Conservation (phyloP, 441 rosid genomes). For the Aquilaria agallochum region DNA sequence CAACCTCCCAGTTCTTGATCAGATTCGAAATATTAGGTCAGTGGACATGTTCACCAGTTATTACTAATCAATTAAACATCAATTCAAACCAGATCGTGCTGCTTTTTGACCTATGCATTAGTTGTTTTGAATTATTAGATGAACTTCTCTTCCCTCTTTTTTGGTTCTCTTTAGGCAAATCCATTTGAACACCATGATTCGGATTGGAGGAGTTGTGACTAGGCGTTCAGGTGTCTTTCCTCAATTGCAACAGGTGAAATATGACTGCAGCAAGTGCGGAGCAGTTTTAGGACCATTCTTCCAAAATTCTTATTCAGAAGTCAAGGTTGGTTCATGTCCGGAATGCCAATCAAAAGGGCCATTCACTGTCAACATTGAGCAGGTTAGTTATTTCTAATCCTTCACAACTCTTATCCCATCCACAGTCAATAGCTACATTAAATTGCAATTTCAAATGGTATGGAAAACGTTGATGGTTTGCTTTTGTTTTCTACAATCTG, state of each 20-base stretch:
- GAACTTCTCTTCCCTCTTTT: neutral
- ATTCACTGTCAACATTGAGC: conserved; percentile 91
- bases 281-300: conserved; percentile 90
- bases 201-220: conserved; percentile 97
- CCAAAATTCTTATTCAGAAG: conserved; percentile 98
- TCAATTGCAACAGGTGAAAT: conserved; percentile 95
- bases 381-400: conserved; percentile 41
- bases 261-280: conserved; percentile 97
- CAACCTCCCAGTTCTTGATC: conserved; percentile 93
- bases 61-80: neutral
- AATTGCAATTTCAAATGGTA: neutral
- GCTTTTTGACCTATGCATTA: neutral
- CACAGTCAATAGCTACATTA: too few species aligned
- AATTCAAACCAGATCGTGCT: neutral
- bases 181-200: conserved; percentile 97
- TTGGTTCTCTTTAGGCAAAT: conserved; percentile 62
- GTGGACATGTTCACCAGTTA: conserved; percentile 2
- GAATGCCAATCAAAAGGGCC: conserved; percentile 99
- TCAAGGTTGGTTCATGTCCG: conserved; percentile 97
- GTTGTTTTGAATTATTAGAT: conserved; percentile 1
- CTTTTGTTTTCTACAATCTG: too few species aligned
- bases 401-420: conserved; percentile 2
- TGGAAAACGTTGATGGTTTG: neutral
- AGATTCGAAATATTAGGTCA: conserved; percentile 92
- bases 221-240: conserved; percentile 98